Conservation (phyloP, 148 eudicot genomes). For the Selenicereus undatus region DNA sequence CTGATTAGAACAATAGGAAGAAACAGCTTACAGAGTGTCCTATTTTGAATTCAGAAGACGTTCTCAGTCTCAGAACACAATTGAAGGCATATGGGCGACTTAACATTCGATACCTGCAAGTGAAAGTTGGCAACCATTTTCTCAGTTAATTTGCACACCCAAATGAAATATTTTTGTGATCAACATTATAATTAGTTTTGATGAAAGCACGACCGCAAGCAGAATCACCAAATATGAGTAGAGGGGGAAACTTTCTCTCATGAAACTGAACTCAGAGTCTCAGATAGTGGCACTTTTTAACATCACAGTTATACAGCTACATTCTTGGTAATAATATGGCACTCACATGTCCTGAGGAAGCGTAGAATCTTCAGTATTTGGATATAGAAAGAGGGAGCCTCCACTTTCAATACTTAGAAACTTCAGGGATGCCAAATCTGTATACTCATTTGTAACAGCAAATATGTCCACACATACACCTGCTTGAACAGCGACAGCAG, state of each 20-base stretch:
- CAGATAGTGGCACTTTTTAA: background rate
- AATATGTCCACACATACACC: conserved; percentile 98
- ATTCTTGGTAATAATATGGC: background rate
- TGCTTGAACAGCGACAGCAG: conserved; percentile 98
- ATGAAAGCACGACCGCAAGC: background rate
- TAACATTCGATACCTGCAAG: conserved; percentile 86
- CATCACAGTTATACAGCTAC: background rate
- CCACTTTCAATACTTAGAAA: conserved; percentile 95
- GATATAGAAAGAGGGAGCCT: conserved; percentile 81
- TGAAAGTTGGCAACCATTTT: background rate
- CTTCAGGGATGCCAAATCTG: conserved; percentile 93
- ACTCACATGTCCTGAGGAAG: conserved; percentile 99
- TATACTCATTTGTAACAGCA: conserved; percentile 97
- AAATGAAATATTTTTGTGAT: background rate
- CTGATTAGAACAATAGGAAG: background rate
- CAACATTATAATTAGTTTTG: background rate
- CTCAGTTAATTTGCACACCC: background rate
- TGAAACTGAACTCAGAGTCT: background rate
- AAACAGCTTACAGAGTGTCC: conserved; percentile 73
- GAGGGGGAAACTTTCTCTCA: background rate
- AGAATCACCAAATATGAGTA: background rate
- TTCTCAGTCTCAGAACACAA: conserved; percentile 78
- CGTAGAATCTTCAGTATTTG: conserved; percentile 94
- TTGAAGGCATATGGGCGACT: conserved; percentile 97
- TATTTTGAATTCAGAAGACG: conserved; percentile 80